Conservation (phyloP, 768 basidiomycete species). For the Tephrocybe sp. region DNA sequence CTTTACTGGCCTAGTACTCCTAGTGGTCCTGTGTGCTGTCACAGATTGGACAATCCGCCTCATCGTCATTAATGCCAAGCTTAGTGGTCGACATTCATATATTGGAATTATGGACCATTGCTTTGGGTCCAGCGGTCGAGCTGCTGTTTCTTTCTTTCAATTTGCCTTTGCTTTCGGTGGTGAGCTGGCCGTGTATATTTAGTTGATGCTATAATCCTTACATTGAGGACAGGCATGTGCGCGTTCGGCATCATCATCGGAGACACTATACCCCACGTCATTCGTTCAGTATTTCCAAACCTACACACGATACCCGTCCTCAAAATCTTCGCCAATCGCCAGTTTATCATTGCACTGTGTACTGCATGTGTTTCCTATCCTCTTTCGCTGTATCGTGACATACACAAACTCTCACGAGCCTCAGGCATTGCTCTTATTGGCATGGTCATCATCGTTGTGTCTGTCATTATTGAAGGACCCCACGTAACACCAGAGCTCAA, state of each 20-base stretch:
- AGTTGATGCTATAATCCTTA: not conserved
- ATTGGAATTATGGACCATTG: slow-evolving; percentile 94
- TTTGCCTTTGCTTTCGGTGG: slow-evolving; percentile 98
- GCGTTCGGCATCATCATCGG: slow-evolving; percentile 98
- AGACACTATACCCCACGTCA: slow-evolving; percentile 94
- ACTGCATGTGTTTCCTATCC: slow-evolving; percentile 92
- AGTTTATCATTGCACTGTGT: slow-evolving; percentile 86
- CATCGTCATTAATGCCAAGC: slow-evolving; percentile 93
- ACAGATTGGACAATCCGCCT: slow-evolving; percentile 99
- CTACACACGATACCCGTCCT: slow-evolving; percentile 68
- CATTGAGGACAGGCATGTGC: slow-evolving; percentile 75
- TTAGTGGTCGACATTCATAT: slow-evolving; percentile 89
- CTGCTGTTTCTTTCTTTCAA: slow-evolving; percentile 95
- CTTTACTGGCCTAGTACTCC: slow-evolving; percentile 78
- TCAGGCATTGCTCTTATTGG: slow-evolving; percentile 88
- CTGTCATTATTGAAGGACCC: slow-evolving; percentile 82
- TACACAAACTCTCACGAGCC: slow-evolving; percentile 93
- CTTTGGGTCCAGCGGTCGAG: slow-evolving; percentile 89
- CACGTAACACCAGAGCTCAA: slow-evolving; percentile 69
- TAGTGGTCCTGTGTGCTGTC: slow-evolving; percentile 74
- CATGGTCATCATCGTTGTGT: slow-evolving; percentile 90
- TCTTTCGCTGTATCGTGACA: slow-evolving; percentile 93
- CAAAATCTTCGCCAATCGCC: slow-evolving; percentile 75
- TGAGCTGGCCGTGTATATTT: slow-evolving; percentile 24
- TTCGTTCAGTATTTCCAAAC: slow-evolving; percentile 79